Conservation (phyloP, 2,329 filamentous ascomycete genomes). For the Arthroderma uncinatum region DNA sequence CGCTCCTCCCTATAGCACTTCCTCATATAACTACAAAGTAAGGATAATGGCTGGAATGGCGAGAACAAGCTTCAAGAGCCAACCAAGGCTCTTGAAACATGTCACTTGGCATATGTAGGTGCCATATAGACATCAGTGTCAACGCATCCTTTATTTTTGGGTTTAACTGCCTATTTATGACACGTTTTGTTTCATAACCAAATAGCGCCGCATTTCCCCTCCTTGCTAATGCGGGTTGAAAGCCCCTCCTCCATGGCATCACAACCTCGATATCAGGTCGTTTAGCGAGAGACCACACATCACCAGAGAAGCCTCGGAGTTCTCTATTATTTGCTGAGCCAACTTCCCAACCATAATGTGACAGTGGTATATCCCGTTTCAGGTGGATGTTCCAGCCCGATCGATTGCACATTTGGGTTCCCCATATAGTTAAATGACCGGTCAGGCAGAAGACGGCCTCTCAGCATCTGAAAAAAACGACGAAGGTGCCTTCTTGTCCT, state of each 20-base stretch:
- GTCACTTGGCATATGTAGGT: neutral
- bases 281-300: neutral
- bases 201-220: neutral
- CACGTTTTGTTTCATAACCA: slow-evolving; percentile 1
- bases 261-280: neutral
- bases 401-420: neutral
- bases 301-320: neutral
- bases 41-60: neutral
- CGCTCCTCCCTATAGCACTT: neutral
- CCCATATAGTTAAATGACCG: neutral
- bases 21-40: too few relatives aligned
- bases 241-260: neutral
- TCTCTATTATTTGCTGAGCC: neutral
- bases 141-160: neutral
- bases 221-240: neutral
- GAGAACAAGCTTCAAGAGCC: neutral
- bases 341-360: neutral
- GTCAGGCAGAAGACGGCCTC: neutral
- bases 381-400: neutral
- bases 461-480: neutral
- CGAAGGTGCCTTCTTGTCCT: neutral
- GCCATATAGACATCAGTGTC: neutral
- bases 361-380: neutral
- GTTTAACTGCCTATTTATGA: neutral
- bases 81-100: neutral